These are phyloP conservation scores for Plasmodium reichenowi DNA, from an alignment of 169 alveolate species.

Conservation along the genomic window DNA sequence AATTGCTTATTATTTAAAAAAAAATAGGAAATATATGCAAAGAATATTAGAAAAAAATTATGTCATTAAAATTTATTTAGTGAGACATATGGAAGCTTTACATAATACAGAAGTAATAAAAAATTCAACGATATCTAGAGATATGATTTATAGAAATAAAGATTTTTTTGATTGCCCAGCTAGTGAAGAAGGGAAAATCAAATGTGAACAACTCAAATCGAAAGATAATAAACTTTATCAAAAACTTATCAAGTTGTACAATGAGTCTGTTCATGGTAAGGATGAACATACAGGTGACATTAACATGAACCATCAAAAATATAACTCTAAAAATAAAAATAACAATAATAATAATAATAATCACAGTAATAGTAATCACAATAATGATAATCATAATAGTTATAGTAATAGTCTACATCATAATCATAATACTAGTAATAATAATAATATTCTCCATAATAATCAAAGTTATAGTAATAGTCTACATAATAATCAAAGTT, in stretches of 20 bases:
- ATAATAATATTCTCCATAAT: not conserved
- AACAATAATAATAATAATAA: not conserved
- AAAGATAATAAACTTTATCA: slow-evolving; percentile 17
- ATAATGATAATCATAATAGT: not conserved
- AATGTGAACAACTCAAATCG: slow-evolving; percentile 16
- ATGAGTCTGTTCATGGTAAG: slow-evolving; percentile 4
- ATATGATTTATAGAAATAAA: slow-evolving; percentile 24
- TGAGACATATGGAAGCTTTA: slow-evolving; percentile 73
- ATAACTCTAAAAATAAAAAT: slow-evolving; percentile 22
- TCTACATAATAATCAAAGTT: not conserved
- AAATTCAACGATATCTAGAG: slow-evolving; percentile 14
- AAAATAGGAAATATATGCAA: slow-evolving; percentile 62
- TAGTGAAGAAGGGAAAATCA: slow-evolving; percentile 55
- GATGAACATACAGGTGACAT: not conserved
- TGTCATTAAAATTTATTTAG: slow-evolving; percentile 46
- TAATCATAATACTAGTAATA: not conserved
- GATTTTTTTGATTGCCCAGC: slow-evolving; percentile 31
- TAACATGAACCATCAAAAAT: not conserved
- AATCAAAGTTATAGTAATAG: not conserved
- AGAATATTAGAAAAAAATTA: slow-evolving; percentile 28
- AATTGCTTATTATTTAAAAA: slow-evolving; percentile 30
- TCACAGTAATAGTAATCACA: slow-evolving; percentile 1
- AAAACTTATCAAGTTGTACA: slow-evolving; percentile 38
- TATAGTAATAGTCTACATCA: not conserved
- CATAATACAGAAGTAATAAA: slow-evolving; percentile 55